These are phyloP conservation scores for Daucus carota DNA, from an alignment of 129 eudicot genomes.

Conservation along the genomic window DNA sequence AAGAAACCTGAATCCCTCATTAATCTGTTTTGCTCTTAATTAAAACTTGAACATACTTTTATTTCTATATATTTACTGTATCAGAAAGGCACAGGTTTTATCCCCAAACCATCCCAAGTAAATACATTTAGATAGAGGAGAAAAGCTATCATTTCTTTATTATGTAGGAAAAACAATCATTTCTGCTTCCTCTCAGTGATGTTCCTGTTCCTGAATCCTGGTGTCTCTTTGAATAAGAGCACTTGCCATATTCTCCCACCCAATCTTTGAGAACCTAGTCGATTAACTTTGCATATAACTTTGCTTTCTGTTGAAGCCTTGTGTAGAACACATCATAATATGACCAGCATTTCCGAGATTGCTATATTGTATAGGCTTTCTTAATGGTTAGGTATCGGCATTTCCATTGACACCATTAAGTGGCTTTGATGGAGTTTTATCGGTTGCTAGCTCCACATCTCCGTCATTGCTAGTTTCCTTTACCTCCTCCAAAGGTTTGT, in stretches of 20 bases:
- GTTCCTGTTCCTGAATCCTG: neutral
- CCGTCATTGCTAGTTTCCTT: conserved; percentile 23
- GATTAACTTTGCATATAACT: neutral
- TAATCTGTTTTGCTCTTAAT: too few species aligned
- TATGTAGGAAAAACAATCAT: neutral
- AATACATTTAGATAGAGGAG: too few species aligned
- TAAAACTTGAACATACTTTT: too few species aligned
- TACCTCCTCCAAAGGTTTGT: conserved; percentile 46
- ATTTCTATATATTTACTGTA: too few species aligned
- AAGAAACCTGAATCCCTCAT: too few species aligned
- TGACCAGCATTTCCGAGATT: too few species aligned
- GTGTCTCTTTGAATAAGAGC: neutral
- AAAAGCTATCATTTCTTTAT: too few species aligned
- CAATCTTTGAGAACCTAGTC: neutral
- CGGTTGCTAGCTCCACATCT: conserved; percentile 49
- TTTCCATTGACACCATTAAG: conserved; percentile 3
- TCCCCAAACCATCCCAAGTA: too few species aligned
- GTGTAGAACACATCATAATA: too few species aligned
- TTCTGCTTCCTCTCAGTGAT: neutral
- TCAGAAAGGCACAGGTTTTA: neutral
- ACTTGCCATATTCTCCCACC: neutral
- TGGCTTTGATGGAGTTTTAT: conserved; percentile 9
- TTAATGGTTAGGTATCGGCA: neutral
- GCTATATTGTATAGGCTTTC: neutral
- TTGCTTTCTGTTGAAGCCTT: neutral